Base-by-base conservation (phyloP, 768 basidiomycete genomes). In the Pisolithus sp. region DNA sequence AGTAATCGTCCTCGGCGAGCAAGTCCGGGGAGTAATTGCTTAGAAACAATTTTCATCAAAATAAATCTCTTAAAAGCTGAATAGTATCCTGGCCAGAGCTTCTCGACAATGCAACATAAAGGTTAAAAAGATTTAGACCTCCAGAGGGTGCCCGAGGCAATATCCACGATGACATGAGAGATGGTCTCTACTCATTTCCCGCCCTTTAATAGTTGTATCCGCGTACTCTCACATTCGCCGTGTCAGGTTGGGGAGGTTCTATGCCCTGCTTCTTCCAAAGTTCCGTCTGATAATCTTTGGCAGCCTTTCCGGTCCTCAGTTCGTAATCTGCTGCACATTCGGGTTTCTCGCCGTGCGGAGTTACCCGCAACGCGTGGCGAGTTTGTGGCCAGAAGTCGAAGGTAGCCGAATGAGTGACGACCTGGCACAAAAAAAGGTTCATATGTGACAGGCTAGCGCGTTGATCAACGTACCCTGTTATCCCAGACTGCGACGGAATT, bases 401-500 rank as follows among this genome's bases (percentile, higher is more conserved):
- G 12, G 80, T 89, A 12, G 88, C 89, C 18, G 83, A 80, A 59
- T 93, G 91, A 13, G 77, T 86, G 38, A 83, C 82, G 53, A 88
- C 62, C 85, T 86, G 10, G 30, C 10, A 10, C 9, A 30, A 30
- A 30, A 7, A 26, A 15, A 31, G 34, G 34, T 41, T 37, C 13
- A 43, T 50, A 26, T 57, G 54, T 51, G 17, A 3, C 24, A 20
- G 9, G 20, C 39, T 18, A 18, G 2, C 23, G 1, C 18, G 13
- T 1, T 24, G 7, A 38, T 23, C 30, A 20, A 47, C 77, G 37
- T 56, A 86, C 86, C 66, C 89, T 75, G 67, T 91, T 91, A 61
- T 92, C 88, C 89, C 90, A 92, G 64, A 91, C 74, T n/a, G 87
- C 89, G 48, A 91, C 71, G 39, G 85, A 84, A 62, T 89, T 81